A percentile compares a stretch with the other conserved stretches of the same genome.
Evolutionary conservation across 2,329 filamentous ascomycete genomes (phyloP).

Genomic region (Sporothrix inflata): DNA sequence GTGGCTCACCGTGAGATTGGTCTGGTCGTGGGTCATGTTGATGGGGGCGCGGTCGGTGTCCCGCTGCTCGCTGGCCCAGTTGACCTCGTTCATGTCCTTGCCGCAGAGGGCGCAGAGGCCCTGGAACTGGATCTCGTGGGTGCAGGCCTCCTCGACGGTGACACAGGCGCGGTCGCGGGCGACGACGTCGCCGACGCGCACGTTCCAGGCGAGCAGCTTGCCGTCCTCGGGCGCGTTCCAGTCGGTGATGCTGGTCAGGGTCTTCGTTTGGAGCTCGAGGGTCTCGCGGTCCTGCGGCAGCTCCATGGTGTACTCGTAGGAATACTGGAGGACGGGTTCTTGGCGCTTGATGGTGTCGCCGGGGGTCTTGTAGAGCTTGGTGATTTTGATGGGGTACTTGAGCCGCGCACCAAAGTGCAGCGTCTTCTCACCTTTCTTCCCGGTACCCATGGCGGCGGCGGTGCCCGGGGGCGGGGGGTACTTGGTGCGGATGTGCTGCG

Average conservation of each 20-base stretch:
- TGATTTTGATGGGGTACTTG: slow-evolving; percentile 92
- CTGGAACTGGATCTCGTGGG: slow-evolving; percentile 87
- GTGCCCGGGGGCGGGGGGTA: slow-evolving; percentile 25
- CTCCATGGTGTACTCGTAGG: slow-evolving; percentile 77
- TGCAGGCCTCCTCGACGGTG: slow-evolving; percentile 86
- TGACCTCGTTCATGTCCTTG: slow-evolving; percentile 91
- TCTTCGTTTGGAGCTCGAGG: slow-evolving; percentile 65
- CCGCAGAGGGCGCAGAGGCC: slow-evolving; percentile 91
- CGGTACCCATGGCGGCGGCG: slow-evolving; percentile 29
- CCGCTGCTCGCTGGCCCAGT: slow-evolving; percentile 77
- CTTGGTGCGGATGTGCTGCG: slow-evolving; percentile 31
- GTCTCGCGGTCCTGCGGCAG: slow-evolving; percentile 66
- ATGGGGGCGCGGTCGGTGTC: slow-evolving; percentile 88
- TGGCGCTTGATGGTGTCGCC: slow-evolving; percentile 77
- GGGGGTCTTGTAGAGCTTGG: slow-evolving; percentile 74
- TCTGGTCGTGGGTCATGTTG: slow-evolving; percentile 93
- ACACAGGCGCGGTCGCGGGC: slow-evolving; percentile 62
- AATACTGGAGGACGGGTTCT: slow-evolving; percentile 82
- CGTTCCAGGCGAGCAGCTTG: slow-evolving; percentile 73
- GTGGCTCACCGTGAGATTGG: slow-evolving; percentile 80
- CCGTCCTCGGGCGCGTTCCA: slow-evolving; percentile 88
- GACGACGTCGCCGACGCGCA: slow-evolving; percentile 69
- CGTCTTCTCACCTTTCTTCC: slow-evolving; percentile 36
- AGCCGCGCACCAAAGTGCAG: slow-evolving; percentile 65
- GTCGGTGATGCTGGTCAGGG: slow-evolving; percentile 71